Evolutionary conservation across 495 filamentous ascomycete species (phyloP).

Genomic region (Durotheca rogersii): DNA sequence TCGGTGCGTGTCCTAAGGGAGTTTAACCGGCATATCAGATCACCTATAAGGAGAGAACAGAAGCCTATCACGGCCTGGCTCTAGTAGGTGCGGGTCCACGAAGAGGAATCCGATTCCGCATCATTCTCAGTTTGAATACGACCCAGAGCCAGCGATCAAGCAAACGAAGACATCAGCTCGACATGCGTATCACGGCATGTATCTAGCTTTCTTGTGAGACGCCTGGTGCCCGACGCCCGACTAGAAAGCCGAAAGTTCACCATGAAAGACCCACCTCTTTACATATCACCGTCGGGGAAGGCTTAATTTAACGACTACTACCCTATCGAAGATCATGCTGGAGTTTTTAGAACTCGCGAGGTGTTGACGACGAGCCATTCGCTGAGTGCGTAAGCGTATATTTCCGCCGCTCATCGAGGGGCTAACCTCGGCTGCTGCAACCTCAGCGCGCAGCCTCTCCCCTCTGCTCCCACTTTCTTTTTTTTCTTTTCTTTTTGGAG

Average conservation of each 20-base stretch:
- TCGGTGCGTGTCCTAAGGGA: slow-evolving; percentile 15
- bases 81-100: no score
- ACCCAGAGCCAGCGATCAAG: neutral
- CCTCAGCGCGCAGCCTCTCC: slow-evolving; percentile 12
- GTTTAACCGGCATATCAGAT: slow-evolving; percentile 26
- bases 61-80: neutral
- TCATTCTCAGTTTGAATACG: neutral
- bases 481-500: no score
- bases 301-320: neutral
- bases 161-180: neutral
- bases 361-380: no score
- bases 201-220: neutral
- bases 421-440: neutral
- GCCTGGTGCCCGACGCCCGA: slow-evolving; percentile 2
- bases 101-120: no score
- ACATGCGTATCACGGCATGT: slow-evolving; percentile 21
- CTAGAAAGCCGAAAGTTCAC: slow-evolving; percentile 2
- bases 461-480: no score
- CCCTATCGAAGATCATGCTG: neutral
- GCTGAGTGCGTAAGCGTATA: slow-evolving; percentile 11
- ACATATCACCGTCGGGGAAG: neutral
- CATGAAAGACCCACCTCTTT: slow-evolving; percentile 1
- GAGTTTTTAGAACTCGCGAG: no score
- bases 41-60: neutral
- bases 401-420: neutral